A percentile compares a stretch with the other conserved stretches of the same genome.
These are phyloP conservation scores for Colletotrichum coccodes DNA, from an alignment of 2,329 filamentous ascomycete species.

Conservation along the genomic window DNA sequence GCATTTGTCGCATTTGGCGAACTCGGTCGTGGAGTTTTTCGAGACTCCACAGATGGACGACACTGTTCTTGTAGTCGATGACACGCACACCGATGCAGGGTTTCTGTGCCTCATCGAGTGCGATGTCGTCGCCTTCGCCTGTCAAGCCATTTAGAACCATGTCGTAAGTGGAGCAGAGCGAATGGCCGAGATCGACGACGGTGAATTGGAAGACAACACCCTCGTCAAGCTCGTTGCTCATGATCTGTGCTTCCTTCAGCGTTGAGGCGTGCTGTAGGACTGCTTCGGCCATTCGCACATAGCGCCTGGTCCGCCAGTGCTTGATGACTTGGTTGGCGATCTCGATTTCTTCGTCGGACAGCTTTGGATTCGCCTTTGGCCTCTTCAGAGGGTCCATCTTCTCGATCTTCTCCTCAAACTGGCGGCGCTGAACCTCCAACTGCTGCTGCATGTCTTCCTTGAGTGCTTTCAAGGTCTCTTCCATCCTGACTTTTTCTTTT, in stretches of 20 bases:
- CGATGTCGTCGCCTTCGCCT: constrained; percentile 83
- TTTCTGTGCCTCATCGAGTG: constrained; percentile 83
- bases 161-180: constrained; percentile 93
- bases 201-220: constrained; percentile 95
- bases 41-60: constrained; percentile 93
- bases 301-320: constrained; percentile 86
- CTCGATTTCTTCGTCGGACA: constrained; percentile 78
- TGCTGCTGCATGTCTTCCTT: constrained; percentile 92
- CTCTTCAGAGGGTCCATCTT: constrained; percentile 74
- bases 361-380: constrained; percentile 68
- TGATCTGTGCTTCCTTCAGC: constrained; percentile 95
- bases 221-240: constrained; percentile 97
- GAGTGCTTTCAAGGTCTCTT: constrained; percentile 78
- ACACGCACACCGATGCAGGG: constrained; percentile 92
- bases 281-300: constrained; percentile 92
- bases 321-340: constrained; percentile 73
- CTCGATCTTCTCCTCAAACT: constrained; percentile 86
- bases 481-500: constrained; percentile 86
- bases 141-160: constrained; percentile 92
- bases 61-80: constrained; percentile 86
- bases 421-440: constrained; percentile 82
- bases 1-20: constrained; percentile 93
- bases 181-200: constrained; percentile 88
- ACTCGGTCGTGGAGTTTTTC: constrained; percentile 91
- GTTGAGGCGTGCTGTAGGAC: constrained; percentile 88